Base-by-base conservation (phyloP, 2,329 filamentous ascomycete genomes). In the Phyllosticta citrichinensis region DNA sequence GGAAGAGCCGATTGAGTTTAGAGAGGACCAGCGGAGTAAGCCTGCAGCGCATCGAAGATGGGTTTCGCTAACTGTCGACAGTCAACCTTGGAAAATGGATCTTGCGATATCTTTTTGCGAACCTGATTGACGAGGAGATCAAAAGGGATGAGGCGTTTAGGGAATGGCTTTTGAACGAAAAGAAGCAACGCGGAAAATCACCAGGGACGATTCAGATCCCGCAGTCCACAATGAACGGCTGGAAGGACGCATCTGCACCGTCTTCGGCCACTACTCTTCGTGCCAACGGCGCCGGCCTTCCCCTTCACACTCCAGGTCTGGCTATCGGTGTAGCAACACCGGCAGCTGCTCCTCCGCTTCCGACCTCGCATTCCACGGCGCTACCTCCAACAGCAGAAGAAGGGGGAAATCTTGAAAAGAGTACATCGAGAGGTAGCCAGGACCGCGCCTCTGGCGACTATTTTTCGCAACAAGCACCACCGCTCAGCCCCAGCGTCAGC, bases 31-130 rank as follows among this genome's bases (percentile, higher is more conserved):
- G 76, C 85, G 94, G 76, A 96, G 89, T 93, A 81, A 70, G 86
- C 73, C 3, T 14, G 24, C 3, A 25, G 24, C 2, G 40, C 27
- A 17, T 11, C 8, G 20, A 27, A 33, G 40, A 5, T 8, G 40
- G n/a, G 14, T 14, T 8, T 53, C 30, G 24, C 68, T 70, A 62
- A 70, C 63, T 27, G 35, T 50, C n/a, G 17, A 24, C 65, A 94
- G 89, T 97, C 73, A 97, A 96, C 69, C 84, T 97, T 54, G 94
- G 94, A 9, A 96, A 96, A 79, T 99, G 94, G 94, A 85, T 97
- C 54, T 77, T 99, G 63, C 85, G 94, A 35, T 96, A 97, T 73
- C 81, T 99, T 0, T 99, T 99, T 75, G 86, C 87, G 10, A 88
- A 88, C 60, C 79, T 97, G 52, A 88, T 99, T 59, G 89, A 96